Percentiles rank a stretch among this genome's conserved stretches.
phyloP scores from a whole-genome alignment of 345 rosid genomes.

The Laguncularia racemosa region DNA sequence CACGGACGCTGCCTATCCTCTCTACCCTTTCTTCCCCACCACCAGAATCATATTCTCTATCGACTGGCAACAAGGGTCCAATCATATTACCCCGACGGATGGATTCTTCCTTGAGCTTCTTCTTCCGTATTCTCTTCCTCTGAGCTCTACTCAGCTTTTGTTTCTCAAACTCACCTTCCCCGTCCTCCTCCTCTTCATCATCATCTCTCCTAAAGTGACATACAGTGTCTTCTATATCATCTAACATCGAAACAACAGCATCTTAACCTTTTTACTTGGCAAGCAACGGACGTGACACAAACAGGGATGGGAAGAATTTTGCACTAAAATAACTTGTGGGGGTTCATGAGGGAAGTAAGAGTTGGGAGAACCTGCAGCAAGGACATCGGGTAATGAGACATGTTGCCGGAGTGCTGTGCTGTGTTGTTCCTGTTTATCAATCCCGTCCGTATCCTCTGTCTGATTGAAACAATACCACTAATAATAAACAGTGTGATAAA shows the following conservation, averaged over 20 bases:
- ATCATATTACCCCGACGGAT: conserved; percentile 37
- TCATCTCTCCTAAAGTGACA: conserved; percentile 15
- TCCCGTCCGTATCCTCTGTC: too few species aligned
- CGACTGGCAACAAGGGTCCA: conserved; percentile 53
- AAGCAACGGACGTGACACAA: too few species aligned
- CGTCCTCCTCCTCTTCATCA: conserved; percentile 14
- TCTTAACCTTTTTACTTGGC: background rate
- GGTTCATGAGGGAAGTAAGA: too few species aligned
- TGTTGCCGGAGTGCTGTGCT: too few species aligned
- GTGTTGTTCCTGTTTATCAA: too few species aligned
- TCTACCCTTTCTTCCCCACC: background rate
- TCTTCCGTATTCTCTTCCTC: conserved; percentile 70
- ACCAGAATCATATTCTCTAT: background rate
- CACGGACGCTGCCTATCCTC: background rate
- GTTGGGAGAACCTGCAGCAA: too few species aligned
- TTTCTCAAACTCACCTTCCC: conserved; percentile 6
- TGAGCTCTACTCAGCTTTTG: conserved; percentile 57
- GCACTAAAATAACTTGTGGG: too few species aligned
- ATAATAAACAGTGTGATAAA: background rate
- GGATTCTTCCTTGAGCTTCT: conserved; percentile 54
- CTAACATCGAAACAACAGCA: conserved; percentile 21
- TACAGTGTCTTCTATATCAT: conserved; percentile 22
- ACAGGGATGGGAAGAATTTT: too few species aligned
- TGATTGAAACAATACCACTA: background rate
- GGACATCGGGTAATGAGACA: too few species aligned